Evolutionary conservation across 345 rosid genomes (phyloP).

Genomic region (Melaleuca alternifolia): DNA sequence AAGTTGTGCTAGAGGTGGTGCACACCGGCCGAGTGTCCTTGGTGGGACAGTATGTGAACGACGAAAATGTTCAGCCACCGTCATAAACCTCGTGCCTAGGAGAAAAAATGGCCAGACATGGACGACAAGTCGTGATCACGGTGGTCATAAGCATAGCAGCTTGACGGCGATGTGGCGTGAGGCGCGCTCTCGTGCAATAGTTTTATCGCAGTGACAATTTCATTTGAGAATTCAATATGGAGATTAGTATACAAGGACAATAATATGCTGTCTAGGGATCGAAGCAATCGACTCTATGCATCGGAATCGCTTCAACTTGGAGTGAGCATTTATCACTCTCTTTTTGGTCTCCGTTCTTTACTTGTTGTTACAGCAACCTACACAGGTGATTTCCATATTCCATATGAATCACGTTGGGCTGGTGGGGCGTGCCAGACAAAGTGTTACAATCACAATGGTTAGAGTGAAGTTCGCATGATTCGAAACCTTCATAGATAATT

Average conservation of each 20-base stretch:
- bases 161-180: not conserved
- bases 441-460: not conserved
- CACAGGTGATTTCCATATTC: not conserved
- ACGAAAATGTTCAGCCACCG: not conserved
- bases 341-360: not conserved
- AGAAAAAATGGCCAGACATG: not conserved
- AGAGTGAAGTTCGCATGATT: fast-evolving
- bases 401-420: not conserved
- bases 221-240: not conserved
- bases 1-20: not conserved
- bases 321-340: not conserved
- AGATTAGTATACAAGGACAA: not conserved
- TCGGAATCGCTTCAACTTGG: not conserved
- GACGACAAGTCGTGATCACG: not conserved
- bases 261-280: not conserved
- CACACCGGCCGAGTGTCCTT: not conserved
- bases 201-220: not conserved
- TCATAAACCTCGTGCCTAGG: too few species aligned
- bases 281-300: not conserved
- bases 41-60: not conserved
- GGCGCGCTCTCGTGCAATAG: not conserved
- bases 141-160: not conserved
- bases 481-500: not conserved
- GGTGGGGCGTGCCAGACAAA: not conserved
- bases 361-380: not conserved